These are phyloP conservation scores for Phoenix dactylifera DNA, from an alignment of 176 grass and related monocot genomes.

Conservation along the genomic window DNA sequence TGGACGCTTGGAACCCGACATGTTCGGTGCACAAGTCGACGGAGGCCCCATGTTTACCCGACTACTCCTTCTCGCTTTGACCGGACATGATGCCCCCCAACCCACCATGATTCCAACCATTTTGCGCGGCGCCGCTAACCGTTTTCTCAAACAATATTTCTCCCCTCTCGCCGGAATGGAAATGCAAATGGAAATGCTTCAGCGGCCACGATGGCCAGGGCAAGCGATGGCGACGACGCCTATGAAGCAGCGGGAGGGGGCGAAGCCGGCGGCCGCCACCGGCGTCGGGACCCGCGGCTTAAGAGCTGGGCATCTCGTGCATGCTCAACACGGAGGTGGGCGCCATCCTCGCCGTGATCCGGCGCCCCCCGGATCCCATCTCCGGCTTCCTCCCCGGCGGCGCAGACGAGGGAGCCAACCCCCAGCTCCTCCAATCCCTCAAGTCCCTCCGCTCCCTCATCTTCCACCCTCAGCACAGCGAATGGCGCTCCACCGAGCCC, in stretches of 20 bases:
- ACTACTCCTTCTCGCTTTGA: too few species aligned
- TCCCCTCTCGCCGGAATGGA: too few species aligned
- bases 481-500: conserved; percentile 75
- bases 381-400: conserved; percentile 16
- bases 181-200: too few species aligned
- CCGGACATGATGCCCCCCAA: too few species aligned
- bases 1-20: too few species aligned
- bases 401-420: conserved; percentile 33
- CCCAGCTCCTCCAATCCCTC: conserved; percentile 51
- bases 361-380: conserved; percentile 34
- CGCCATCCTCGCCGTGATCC: conserved; percentile 75
- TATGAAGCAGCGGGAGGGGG: conserved; percentile 18
- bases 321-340: conserved; percentile 96
- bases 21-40: too few species aligned
- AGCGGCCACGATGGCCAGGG: too few species aligned
- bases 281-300: conserved; percentile 31
- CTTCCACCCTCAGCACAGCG: conserved; percentile 62
- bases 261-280: background rate
- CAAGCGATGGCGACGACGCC: conserved; percentile 28
- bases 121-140: too few species aligned
- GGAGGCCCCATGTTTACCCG: too few species aligned
- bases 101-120: too few species aligned
- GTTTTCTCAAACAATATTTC: too few species aligned
- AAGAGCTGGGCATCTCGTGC: conserved; percentile 83
- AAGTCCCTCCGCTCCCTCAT: conserved; percentile 65